Conservation (phyloP, 352 stramenopile genomes). For the Globisporangium abappressorium region DNA sequence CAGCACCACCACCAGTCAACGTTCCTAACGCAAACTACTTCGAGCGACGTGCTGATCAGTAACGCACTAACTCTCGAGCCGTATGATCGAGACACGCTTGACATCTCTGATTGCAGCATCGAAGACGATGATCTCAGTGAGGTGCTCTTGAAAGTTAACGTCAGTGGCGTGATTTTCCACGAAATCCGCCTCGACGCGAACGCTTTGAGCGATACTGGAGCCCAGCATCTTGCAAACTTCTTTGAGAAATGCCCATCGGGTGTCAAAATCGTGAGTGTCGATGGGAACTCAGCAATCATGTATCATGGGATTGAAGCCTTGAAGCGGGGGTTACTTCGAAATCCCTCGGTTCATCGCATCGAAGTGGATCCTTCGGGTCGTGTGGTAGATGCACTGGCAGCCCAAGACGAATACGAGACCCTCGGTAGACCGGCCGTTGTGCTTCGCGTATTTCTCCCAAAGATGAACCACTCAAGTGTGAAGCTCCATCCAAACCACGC, state of each 20-base stretch:
- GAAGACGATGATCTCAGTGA: conserved; percentile 38
- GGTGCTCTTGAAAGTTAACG: conserved; percentile 39
- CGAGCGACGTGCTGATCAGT: conserved; percentile 41
- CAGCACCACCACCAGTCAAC: conserved; percentile 30
- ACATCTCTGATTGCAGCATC: conserved; percentile 32
- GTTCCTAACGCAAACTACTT: conserved; percentile 44
- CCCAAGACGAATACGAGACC: conserved; percentile 18
- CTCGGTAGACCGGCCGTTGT: conserved; percentile 16
- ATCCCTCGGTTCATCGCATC: conserved; percentile 30
- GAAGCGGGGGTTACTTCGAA: conserved; percentile 27
- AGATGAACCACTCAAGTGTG: background rate
- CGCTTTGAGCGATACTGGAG: conserved; percentile 36
- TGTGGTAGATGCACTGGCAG: conserved; percentile 19
- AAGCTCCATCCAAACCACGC: background rate
- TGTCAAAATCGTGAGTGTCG: conserved; percentile 31
- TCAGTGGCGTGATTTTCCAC: conserved; percentile 27
- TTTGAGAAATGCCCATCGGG: conserved; percentile 27
- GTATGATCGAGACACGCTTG: conserved; percentile 15
- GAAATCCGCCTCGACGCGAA: conserved; percentile 41
- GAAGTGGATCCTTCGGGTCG: conserved; percentile 17
- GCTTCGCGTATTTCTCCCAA: conserved; percentile 18
- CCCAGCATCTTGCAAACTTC: conserved; percentile 37
- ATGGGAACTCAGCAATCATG: conserved; percentile 32
- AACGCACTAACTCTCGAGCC: conserved; percentile 8
- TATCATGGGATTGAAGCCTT: conserved; percentile 29